Evolutionary conservation across 495 filamentous ascomycete genomes (phyloP).

Genomic region (Poronia punctata): DNA sequence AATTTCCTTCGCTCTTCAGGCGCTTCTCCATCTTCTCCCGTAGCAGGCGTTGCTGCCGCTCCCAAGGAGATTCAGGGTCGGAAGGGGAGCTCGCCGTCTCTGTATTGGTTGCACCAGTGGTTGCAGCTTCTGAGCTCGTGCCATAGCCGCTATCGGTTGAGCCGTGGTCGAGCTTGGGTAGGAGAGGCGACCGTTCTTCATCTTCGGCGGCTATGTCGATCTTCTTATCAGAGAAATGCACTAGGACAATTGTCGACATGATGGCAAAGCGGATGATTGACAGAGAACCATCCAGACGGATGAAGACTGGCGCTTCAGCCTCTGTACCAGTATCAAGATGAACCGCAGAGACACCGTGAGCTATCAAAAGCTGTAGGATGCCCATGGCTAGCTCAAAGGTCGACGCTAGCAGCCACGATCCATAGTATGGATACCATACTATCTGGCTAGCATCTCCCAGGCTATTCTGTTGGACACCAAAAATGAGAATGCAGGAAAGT

Average conservation of each 20-base stretch:
- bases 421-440: constrained; percentile 57
- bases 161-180: constrained; percentile 30
- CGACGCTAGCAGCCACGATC: constrained; percentile 48
- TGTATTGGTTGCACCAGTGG: constrained; percentile 22
- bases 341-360: constrained; percentile 9
- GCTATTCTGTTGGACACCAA: constrained; percentile 45
- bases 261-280: constrained; percentile 27
- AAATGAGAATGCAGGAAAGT: constrained; percentile 49
- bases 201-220: constrained; percentile 33
- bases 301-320: constrained; percentile 12
- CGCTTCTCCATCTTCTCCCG: constrained; percentile 49
- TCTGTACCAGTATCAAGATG: constrained; percentile 3
- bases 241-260: constrained; percentile 20
- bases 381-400: constrained; percentile 42
- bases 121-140: constrained; percentile 32
- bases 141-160: constrained; percentile 39
- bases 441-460: constrained; percentile 40
- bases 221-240: constrained; percentile 26
- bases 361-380: constrained; percentile 25
- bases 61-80: constrained; percentile 41
- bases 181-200: constrained; percentile 45
- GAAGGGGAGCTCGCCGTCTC: constrained; percentile 28
- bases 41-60: constrained; percentile 42
- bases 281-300: constrained; percentile 28
- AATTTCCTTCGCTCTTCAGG: constrained; percentile 54